Conservation (phyloP, 352 stramenopile species). For the Phytophthora sojae region DNA sequence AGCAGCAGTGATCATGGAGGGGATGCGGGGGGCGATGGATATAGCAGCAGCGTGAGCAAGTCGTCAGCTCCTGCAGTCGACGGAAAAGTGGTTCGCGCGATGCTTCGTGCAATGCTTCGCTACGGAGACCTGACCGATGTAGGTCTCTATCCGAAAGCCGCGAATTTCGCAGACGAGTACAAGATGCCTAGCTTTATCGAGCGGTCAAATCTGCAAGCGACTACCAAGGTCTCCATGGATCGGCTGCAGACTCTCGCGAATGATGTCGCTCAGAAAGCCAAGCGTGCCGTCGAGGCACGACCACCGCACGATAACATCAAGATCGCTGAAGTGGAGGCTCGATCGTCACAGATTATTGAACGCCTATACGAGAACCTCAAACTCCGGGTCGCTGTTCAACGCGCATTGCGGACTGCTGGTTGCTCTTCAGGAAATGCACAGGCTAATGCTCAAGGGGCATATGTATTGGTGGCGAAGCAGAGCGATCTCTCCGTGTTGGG, state of each 20-base stretch:
- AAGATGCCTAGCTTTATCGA: conserved; percentile 81
- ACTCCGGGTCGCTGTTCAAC: conserved; percentile 83
- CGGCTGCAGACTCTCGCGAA: conserved; percentile 60
- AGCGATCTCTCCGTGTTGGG: conserved; percentile 72
- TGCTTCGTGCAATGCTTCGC: conserved; percentile 75
- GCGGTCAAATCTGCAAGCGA: conserved; percentile 60
- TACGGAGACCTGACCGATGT: conserved; percentile 86
- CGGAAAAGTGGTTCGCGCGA: conserved; percentile 71
- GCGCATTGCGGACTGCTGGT: conserved; percentile 58
- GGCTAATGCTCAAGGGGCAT: conserved; percentile 63
- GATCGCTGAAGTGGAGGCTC: conserved; percentile 79
- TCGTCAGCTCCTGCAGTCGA: conserved; percentile 40
- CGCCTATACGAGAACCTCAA: conserved; percentile 89
- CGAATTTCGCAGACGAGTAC: conserved; percentile 80
- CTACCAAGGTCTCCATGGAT: conserved; percentile 68
- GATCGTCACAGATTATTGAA: conserved; percentile 78
- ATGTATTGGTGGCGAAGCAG: conserved; percentile 78
- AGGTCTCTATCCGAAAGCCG: conserved; percentile 54
- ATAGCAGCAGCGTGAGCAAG: conserved; percentile 45
- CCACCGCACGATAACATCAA: conserved; percentile 79
- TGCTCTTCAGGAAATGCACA: conserved; percentile 51
- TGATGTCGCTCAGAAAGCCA: conserved; percentile 69
- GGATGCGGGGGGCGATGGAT: conserved; percentile 40
- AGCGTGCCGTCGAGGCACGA: conserved; percentile 55
- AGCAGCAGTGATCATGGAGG: conserved; percentile 53